Conservation (phyloP, 2,329 filamentous ascomycete genomes). For the Epichloe typhina region DNA sequence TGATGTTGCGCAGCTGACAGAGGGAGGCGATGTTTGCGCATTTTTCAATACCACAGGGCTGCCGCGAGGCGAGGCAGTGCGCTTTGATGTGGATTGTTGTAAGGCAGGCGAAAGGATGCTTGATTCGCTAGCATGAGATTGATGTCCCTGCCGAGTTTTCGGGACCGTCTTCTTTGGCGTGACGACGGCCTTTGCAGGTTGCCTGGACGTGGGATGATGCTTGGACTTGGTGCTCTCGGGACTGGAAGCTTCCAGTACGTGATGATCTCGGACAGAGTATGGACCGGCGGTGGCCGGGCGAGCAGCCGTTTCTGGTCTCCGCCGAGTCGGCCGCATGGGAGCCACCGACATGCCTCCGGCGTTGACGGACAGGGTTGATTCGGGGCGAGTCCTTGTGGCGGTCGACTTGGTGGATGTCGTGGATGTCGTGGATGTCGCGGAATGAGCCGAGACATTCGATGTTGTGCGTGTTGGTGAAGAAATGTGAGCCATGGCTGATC, state of each 20-base stretch:
- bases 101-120: constrained; percentile 33
- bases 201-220: constrained; percentile 31
- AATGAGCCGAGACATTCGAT: constrained; percentile 22
- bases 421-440: neutral
- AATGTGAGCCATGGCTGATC: constrained; percentile 51
- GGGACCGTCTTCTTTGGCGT: constrained; percentile 39
- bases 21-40: constrained; percentile 16
- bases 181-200: constrained; percentile 27
- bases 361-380: constrained; percentile 30
- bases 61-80: constrained; percentile 25
- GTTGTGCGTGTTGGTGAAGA: constrained; percentile 33
- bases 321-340: constrained; percentile 47
- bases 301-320: constrained; percentile 42
- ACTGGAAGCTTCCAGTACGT: constrained; percentile 24
- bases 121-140: constrained; percentile 37
- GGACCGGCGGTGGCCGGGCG: constrained; percentile 53
- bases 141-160: constrained; percentile 33
- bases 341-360: constrained; percentile 49
- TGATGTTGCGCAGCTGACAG: constrained; percentile 31
- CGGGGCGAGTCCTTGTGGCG: constrained; percentile 27
- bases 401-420: constrained; percentile 17
- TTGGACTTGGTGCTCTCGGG: constrained; percentile 35
- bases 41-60: constrained; percentile 28
- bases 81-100: constrained; percentile 14
- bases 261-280: constrained; percentile 46